Percentiles rank a stretch among this genome's conserved stretches.
These are phyloP conservation scores for Ceratobasidium theobromae DNA, from an alignment of 1,284 basidiomycete genomes.

Conservation along the genomic window DNA sequence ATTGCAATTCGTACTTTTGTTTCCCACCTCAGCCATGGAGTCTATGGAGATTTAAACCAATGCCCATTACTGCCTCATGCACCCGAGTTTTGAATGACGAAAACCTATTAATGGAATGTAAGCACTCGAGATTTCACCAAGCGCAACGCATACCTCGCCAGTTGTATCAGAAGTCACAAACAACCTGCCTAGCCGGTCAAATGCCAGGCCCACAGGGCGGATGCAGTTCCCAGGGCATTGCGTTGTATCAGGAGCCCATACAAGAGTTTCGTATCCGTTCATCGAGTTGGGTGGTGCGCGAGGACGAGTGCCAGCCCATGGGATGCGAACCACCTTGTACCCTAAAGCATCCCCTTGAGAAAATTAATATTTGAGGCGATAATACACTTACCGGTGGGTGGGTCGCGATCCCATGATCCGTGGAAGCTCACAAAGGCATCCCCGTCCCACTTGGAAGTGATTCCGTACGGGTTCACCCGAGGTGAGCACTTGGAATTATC, in stretches of 20 bases:
- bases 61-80: no score
- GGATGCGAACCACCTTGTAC: background rate
- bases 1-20: no score
- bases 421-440: slow-evolving; percentile 29
- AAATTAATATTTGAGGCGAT: no score
- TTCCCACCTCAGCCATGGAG: no score
- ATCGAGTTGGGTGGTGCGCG: background rate
- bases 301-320: background rate
- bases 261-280: background rate
- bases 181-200: background rate
- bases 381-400: slow-evolving; percentile 14
- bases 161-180: background rate
- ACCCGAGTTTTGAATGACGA: no score
- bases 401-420: slow-evolving; percentile 20
- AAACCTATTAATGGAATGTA: no score
- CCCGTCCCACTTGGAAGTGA: slow-evolving; percentile 11
- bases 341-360: no score
- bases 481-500: background rate
- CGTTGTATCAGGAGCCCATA: background rate
- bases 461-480: background rate
- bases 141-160: background rate
- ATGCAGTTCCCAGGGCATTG: background rate
- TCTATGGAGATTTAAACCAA: no score
- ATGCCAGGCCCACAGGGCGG: background rate
- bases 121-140: background rate